Percentiles rank a stretch among this genome's conserved stretches.
Conservation (phyloP, 768 basidiomycete genomes). For the Podaxis sp. region DNA sequence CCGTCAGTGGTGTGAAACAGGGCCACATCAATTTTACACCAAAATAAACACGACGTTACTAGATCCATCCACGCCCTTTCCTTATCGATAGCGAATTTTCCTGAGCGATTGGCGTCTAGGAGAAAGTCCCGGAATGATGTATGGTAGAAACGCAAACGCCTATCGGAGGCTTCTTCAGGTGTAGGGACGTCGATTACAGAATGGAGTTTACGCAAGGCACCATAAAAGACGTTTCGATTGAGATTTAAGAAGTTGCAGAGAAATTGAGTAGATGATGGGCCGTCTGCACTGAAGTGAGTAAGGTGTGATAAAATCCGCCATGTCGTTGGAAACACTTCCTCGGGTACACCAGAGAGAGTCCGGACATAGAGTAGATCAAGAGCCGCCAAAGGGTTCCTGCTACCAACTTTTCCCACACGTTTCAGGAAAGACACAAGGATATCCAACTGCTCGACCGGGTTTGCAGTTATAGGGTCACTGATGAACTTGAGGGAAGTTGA, state of each 20-base stretch:
- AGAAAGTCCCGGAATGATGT: constrained; percentile 4
- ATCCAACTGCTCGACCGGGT: background rate
- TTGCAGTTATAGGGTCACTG: background rate
- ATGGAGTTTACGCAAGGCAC: background rate
- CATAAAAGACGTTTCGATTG: background rate
- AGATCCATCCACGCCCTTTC: no score
- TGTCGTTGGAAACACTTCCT: background rate
- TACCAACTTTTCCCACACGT: background rate
- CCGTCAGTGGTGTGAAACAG: constrained; percentile 2
- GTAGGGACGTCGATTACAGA: background rate
- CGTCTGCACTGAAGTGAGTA: background rate
- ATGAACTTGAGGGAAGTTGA: background rate
- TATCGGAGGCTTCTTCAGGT: background rate
- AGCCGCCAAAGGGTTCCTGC: background rate
- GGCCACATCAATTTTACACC: background rate
- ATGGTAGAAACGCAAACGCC: background rate
- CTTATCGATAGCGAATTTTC: background rate
- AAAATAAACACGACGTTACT: background rate
- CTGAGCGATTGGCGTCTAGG: background rate
- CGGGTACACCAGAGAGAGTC: background rate
- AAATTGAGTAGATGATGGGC: no score
- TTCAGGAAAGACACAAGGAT: background rate
- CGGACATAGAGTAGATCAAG: constrained; percentile 11
- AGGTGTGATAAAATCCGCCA: constrained; percentile 1
- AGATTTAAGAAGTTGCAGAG: no score